These are phyloP conservation scores for Rhododendron griersonianum DNA, from an alignment of 148 eudicot genomes.

Conservation along the genomic window DNA sequence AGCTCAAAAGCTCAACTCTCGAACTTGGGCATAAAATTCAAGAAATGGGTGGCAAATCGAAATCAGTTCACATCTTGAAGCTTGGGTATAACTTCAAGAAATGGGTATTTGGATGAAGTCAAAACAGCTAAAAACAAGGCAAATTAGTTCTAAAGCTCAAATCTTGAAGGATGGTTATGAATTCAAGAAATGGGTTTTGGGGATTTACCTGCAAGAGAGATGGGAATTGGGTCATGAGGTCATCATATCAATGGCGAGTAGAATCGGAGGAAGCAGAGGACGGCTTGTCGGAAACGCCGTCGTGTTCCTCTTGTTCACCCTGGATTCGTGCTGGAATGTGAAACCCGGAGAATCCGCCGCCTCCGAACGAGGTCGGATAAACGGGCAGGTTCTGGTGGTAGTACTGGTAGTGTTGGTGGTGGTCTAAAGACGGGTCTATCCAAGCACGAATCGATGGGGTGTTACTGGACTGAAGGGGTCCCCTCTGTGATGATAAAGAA, in stretches of 20 bases:
- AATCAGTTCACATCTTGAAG: neutral
- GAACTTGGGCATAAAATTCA: neutral
- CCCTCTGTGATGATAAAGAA: slow-evolving; percentile 68
- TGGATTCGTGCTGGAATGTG: slow-evolving; percentile 84
- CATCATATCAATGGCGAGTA: slow-evolving; percentile 50
- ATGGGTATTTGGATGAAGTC: neutral
- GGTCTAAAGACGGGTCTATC: slow-evolving; percentile 50
- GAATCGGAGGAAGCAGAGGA: slow-evolving; percentile 97
- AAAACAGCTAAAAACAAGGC: neutral
- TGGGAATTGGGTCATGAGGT: slow-evolving; percentile 17
- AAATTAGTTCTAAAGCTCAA: neutral
- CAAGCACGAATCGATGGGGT: slow-evolving; percentile 84
- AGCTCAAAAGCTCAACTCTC: neutral
- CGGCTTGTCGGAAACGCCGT: slow-evolving; percentile 79
- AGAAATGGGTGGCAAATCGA: neutral
- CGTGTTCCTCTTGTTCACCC: slow-evolving; percentile 88
- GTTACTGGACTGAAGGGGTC: slow-evolving; percentile 99
- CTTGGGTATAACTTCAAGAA: neutral
- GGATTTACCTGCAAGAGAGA: slow-evolving; percentile 33
- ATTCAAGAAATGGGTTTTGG: neutral
- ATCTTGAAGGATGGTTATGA: neutral
- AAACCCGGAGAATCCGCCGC: slow-evolving; percentile 65
- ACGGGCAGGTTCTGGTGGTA: slow-evolving; percentile 29
- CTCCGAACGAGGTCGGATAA: slow-evolving; percentile 44
- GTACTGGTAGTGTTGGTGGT: slow-evolving; percentile 22